phyloP scores from a whole-genome alignment of 345 rosid species.

The Theobroma cacao region DNA sequence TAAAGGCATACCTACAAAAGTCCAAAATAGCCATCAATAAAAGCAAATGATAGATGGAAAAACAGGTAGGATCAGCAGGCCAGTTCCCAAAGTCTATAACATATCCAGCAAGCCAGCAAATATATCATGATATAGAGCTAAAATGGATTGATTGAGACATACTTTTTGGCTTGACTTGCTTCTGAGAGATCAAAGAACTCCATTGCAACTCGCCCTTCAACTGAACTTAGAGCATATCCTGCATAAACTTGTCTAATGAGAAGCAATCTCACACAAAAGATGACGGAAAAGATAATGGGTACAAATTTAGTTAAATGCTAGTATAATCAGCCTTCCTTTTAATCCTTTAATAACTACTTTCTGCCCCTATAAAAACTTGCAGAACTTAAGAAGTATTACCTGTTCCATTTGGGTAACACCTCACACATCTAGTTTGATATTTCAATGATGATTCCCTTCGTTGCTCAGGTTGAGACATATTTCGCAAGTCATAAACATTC shows the following conservation, averaged over 20 bases:
- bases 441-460: slow-evolving; percentile 90
- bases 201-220: slow-evolving; percentile 98
- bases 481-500: slow-evolving; percentile 85
- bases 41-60: not conserved
- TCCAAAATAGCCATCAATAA: slow-evolving; percentile 3
- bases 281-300: not conserved
- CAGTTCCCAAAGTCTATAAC: not conserved
- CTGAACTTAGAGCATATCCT: slow-evolving; percentile 99
- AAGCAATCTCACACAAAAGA: not conserved
- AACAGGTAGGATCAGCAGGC: not conserved
- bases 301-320: not conserved
- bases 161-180: slow-evolving; percentile 95
- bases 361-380: not conserved
- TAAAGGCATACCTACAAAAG: slow-evolving; percentile 85
- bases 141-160: slow-evolving; percentile 17
- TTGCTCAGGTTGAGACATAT: slow-evolving; percentile 98
- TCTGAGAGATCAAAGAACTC: slow-evolving; percentile 94
- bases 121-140: not conserved
- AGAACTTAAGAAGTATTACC: slow-evolving; percentile 32
- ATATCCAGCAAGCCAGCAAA: not conserved
- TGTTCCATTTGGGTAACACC: slow-evolving; percentile 94
- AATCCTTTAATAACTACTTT: not conserved
- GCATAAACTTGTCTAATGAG: slow-evolving; percentile 29
- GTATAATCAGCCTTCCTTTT: not conserved
- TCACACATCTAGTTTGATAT: slow-evolving; percentile 93